A percentile compares a stretch with the other conserved stretches of the same genome.
phyloP scores from a whole-genome alignment of 2,329 filamentous ascomycete species.

The Cordyceps farinosa region DNA sequence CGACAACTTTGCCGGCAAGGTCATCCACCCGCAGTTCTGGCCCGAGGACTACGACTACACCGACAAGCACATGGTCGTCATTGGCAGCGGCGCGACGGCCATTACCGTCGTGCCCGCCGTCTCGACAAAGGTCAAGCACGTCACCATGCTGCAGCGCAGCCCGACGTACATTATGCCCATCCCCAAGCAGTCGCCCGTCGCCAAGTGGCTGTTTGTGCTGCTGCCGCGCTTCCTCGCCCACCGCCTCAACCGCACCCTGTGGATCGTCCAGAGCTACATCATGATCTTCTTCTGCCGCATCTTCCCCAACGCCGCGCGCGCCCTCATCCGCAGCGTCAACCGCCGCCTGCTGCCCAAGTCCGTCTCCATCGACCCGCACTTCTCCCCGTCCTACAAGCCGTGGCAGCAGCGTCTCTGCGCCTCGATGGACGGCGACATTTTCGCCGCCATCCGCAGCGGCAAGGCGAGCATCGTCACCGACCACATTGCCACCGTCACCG shows the following conservation, averaged over 20 bases:
- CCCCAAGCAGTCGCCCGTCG: constrained; percentile 36
- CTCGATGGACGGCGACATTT: constrained; percentile 46
- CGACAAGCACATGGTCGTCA: constrained; percentile 61
- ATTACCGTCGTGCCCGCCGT: constrained; percentile 62
- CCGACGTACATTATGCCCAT: constrained; percentile 57
- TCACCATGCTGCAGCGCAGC: constrained; percentile 69
- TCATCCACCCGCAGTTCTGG: constrained; percentile 75
- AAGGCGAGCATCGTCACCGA: constrained; percentile 44
- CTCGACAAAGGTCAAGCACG: constrained; percentile 51
- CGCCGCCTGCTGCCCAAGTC: constrained; percentile 44
- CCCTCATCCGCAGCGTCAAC: constrained; percentile 41
- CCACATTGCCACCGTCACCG: constrained; percentile 43
- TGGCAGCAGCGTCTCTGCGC: constrained; percentile 71
- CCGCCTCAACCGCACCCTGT: constrained; percentile 45
- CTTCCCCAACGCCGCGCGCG: constrained; percentile 45
- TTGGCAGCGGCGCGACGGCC: constrained; percentile 66
- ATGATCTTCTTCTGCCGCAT: constrained; percentile 45
- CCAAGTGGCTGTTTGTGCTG: constrained; percentile 34
- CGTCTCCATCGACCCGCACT: constrained; percentile 50
- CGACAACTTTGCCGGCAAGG: constrained; percentile 34
- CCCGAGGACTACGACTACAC: constrained; percentile 62
- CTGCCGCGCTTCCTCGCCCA: constrained; percentile 43
- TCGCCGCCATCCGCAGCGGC: constrained; percentile 35
- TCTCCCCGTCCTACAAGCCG: constrained; percentile 52
- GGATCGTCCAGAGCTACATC: constrained; percentile 41